phyloP scores from a whole-genome alignment of 495 filamentous ascomycete species.

The Durotheca rogersii region DNA sequence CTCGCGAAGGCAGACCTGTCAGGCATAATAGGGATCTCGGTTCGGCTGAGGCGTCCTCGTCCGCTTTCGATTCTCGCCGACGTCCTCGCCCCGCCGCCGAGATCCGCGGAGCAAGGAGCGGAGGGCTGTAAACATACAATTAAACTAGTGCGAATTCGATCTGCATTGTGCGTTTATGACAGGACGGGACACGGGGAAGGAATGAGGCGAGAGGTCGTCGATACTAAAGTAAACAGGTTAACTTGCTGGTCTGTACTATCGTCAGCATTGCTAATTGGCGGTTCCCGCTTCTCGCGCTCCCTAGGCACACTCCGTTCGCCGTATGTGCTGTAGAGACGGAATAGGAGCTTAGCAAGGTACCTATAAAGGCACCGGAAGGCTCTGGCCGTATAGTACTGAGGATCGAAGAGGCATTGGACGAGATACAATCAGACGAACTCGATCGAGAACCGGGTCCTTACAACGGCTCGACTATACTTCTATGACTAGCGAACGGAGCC shows the following conservation, averaged over 20 bases:
- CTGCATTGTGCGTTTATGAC: slow-evolving; percentile 22
- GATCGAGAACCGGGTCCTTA: too few species aligned
- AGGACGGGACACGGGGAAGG: slow-evolving; percentile 27
- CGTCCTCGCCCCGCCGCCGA: not conserved
- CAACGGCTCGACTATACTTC: too few species aligned
- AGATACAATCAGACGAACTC: too few species aligned
- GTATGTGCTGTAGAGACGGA: too few species aligned
- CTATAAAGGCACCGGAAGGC: too few species aligned
- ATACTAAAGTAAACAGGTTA: not conserved
- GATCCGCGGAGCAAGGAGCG: not conserved
- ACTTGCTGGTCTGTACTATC: not conserved
- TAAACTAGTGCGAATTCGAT: slow-evolving; percentile 12
- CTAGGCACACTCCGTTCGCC: too few species aligned
- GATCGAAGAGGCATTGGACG: too few species aligned
- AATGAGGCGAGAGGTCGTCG: slow-evolving; percentile 23
- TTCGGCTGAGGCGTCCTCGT: slow-evolving; percentile 7
- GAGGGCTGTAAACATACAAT: slow-evolving; percentile 19
- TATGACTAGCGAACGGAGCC: too few species aligned
- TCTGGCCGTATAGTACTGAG: too few species aligned
- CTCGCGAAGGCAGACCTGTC: slow-evolving; percentile 5
- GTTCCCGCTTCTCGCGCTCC: not conserved
- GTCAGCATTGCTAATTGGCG: not conserved
- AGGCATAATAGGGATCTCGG: slow-evolving; percentile 8
- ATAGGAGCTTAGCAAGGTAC: too few species aligned
- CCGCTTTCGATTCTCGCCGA: slow-evolving; percentile 4